Evolutionary conservation across 129 eudicot species (phyloP).

Genomic region (Flaveria sonorensis): DNA sequence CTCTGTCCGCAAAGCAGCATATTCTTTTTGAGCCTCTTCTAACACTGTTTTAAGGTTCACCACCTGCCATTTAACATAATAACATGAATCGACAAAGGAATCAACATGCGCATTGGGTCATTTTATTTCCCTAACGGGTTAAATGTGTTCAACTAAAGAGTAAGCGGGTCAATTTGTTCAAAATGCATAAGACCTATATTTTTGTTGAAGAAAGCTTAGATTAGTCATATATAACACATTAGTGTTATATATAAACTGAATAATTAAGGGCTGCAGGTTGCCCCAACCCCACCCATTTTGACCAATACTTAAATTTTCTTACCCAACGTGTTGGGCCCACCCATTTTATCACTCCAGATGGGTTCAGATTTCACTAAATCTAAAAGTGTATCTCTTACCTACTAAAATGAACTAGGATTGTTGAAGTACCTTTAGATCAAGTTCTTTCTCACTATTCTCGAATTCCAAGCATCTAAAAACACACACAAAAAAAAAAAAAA

Average conservation of each 20-base stretch:
- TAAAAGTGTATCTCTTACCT: neutral
- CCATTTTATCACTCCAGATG: neutral
- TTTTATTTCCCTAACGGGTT: no score
- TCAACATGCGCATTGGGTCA: neutral
- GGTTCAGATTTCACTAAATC: neutral
- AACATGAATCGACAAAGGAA: conserved; percentile 8
- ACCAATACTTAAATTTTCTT: neutral
- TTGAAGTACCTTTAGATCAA: conserved; percentile 56
- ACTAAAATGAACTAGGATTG: neutral
- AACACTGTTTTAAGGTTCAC: conserved; percentile 42
- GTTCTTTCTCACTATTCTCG: conserved; percentile 53
- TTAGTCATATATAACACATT: neutral
- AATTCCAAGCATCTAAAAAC: conserved; percentile 62
- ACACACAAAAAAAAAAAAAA: conserved; percentile 5
- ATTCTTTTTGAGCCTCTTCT: conserved; percentile 48
- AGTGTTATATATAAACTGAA: no score
- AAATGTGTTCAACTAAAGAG: no score
- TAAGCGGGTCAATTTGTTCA: no score
- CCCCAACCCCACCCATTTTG: neutral
- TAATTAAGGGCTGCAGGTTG: no score
- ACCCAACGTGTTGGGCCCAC: neutral
- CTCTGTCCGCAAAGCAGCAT: conserved; percentile 44
- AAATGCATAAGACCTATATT: no score
- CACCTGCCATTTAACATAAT: conserved; percentile 41
- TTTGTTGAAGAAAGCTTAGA: neutral